A percentile compares a stretch with the other conserved stretches of the same genome.
Evolutionary conservation across 2,329 filamentous ascomycete genomes (phyloP).

Genomic region (Claviceps sp.): DNA sequence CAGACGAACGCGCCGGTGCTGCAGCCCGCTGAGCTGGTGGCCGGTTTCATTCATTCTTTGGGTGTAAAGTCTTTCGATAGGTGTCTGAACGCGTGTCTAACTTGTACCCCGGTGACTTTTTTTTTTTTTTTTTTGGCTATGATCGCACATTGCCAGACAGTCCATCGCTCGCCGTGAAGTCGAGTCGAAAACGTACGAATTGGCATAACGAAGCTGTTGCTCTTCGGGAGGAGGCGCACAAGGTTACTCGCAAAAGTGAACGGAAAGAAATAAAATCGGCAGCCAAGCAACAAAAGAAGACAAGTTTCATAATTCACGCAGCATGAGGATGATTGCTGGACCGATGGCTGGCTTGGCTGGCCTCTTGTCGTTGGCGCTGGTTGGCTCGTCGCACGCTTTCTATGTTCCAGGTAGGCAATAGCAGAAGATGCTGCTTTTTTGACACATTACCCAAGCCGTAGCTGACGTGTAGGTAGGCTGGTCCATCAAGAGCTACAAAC

Average conservation of each 20-base stretch:
- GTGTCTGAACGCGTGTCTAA: no score
- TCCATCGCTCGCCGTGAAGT: background rate
- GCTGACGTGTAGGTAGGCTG: slow-evolving; percentile 39
- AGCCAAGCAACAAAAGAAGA: background rate
- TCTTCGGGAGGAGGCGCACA: background rate
- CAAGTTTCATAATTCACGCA: background rate
- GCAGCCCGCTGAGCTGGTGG: background rate
- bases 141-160: background rate
- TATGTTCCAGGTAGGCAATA: slow-evolving; percentile 76
- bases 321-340: slow-evolving; percentile 8
- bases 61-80: no score
- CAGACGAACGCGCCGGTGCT: background rate
- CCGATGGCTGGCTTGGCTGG: slow-evolving; percentile 22
- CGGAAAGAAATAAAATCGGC: background rate
- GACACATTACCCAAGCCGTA: no score
- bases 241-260: background rate
- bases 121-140: background rate
- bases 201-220: background rate
- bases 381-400: slow-evolving; percentile 43
- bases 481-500: slow-evolving; percentile 67
- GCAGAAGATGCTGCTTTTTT: background rate
- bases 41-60: no score
- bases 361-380: slow-evolving; percentile 29
- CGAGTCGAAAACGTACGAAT: background rate
- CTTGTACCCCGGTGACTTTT: background rate